Evolutionary conservation across 306 rosid genomes (phyloP).

Genomic region (Carpinus fangiana): DNA sequence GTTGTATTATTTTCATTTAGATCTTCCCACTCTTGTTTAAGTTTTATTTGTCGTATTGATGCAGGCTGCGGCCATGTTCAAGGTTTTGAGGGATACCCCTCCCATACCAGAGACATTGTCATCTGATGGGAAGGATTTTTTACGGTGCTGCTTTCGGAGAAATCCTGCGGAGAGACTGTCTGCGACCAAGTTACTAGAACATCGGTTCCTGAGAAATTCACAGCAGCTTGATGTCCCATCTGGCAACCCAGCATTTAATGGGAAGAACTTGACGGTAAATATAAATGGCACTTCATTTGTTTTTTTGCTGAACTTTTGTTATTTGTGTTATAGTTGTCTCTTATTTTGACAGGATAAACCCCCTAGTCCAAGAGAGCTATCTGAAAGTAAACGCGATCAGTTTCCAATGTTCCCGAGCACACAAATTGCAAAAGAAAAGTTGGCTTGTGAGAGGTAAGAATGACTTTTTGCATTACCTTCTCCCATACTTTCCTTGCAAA

Average conservation of each 20-base stretch:
- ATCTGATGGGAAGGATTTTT: constrained; percentile 76
- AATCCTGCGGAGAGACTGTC: constrained; percentile 90
- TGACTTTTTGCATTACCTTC: constrained; percentile 16
- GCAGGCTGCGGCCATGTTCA: constrained; percentile 99
- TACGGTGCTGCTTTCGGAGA: constrained; percentile 81
- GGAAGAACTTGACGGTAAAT: constrained; percentile 48
- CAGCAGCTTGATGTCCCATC: constrained; percentile 49
- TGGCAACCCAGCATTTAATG: constrained; percentile 35
- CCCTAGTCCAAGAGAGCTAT: constrained; percentile 47
- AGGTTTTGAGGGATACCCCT: constrained; percentile 84
- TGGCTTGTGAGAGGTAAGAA: constrained; percentile 45
- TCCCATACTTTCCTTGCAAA: constrained; percentile 19
- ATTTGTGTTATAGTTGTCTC: constrained; percentile 20
- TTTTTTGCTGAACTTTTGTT: neutral
- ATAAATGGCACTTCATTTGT: constrained; percentile 10
- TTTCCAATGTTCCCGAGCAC: constrained; percentile 32
- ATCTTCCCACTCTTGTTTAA: constrained; percentile 24
- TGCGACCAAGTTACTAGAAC: constrained; percentile 73
- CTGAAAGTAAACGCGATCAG: constrained; percentile 49
- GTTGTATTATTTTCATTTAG: neutral
- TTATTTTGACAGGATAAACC: constrained; percentile 54
- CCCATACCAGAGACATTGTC: constrained; percentile 86
- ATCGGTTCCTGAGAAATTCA: constrained; percentile 65
- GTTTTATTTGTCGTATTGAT: constrained; percentile 28
- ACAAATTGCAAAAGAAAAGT: constrained; percentile 41